phyloP scores from a whole-genome alignment of 306 rosid genomes.

The Malus asiatica region DNA sequence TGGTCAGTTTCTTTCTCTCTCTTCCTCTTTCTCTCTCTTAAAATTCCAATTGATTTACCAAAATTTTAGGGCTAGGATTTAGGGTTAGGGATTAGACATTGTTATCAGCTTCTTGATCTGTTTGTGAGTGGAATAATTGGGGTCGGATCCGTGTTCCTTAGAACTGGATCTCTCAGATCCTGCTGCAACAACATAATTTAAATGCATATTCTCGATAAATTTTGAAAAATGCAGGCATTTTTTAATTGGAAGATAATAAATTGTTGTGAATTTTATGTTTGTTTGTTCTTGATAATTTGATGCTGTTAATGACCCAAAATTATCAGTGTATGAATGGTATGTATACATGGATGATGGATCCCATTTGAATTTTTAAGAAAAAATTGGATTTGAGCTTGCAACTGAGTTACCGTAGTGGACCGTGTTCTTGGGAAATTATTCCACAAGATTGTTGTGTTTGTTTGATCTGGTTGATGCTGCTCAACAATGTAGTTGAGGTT shows the following conservation, averaged over 20 bases:
- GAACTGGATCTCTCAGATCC: slow-evolving; percentile 10
- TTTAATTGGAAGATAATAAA: background rate
- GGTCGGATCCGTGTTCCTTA: background rate
- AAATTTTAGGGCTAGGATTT: background rate
- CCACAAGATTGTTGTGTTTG: background rate
- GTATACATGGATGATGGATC: background rate
- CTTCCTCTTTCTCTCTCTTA: background rate
- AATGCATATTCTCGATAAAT: too few relatives aligned
- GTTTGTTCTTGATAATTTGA: background rate
- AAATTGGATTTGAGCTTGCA: background rate
- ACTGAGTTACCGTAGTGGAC: background rate
- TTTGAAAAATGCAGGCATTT: background rate
- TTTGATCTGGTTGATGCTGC: background rate
- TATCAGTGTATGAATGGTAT: background rate
- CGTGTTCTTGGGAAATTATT: background rate
- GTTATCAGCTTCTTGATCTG: slow-evolving; percentile 1
- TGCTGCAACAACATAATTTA: background rate
- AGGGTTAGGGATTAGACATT: background rate
- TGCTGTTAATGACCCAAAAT: background rate
- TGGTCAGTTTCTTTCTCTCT: background rate
- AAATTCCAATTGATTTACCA: background rate
- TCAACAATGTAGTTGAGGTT: background rate
- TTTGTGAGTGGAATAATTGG: background rate
- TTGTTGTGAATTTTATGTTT: background rate
- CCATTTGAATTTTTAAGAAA: background rate